phyloP scores from a whole-genome alignment of 2,329 filamentous ascomycete genomes.

The Trichophyton mentagrophytes region DNA sequence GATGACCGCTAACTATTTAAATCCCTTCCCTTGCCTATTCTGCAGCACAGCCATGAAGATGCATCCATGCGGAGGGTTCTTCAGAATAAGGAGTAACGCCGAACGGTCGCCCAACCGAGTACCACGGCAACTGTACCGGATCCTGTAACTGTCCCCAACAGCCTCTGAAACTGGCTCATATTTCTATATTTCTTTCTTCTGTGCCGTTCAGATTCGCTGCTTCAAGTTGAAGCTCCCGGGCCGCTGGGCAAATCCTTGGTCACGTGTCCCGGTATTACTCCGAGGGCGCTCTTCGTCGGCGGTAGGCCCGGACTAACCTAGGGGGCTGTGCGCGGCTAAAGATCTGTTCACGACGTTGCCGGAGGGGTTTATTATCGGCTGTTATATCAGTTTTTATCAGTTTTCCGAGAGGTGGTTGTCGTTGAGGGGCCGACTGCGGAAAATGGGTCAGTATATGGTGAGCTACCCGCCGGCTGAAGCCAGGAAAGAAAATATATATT shows the following conservation, averaged over 20 bases:
- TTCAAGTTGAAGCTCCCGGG: background rate
- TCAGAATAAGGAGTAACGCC: constrained; percentile 6
- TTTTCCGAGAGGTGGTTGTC: too few species aligned
- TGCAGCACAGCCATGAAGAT: background rate
- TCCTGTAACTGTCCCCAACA: background rate
- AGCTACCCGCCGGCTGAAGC: too few species aligned
- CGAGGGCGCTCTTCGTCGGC: background rate
- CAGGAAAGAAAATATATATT: too few species aligned
- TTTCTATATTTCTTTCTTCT: background rate
- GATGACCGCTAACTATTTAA: background rate
- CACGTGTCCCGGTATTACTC: background rate
- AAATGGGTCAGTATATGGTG: too few species aligned
- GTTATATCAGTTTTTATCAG: too few species aligned
- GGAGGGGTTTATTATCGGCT: too few species aligned
- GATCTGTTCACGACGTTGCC: too few species aligned
- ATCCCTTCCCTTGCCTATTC: background rate
- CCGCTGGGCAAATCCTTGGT: background rate
- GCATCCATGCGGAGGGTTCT: background rate
- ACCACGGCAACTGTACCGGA: background rate
- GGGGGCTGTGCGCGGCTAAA: background rate
- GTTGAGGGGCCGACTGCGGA: too few species aligned
- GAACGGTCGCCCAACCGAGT: background rate
- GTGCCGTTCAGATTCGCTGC: background rate
- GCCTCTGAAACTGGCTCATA: background rate
- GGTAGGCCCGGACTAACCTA: background rate